Evolutionary conservation across 1,284 basidiomycete species (phyloP).

Genomic region (Trametes pubescens): DNA sequence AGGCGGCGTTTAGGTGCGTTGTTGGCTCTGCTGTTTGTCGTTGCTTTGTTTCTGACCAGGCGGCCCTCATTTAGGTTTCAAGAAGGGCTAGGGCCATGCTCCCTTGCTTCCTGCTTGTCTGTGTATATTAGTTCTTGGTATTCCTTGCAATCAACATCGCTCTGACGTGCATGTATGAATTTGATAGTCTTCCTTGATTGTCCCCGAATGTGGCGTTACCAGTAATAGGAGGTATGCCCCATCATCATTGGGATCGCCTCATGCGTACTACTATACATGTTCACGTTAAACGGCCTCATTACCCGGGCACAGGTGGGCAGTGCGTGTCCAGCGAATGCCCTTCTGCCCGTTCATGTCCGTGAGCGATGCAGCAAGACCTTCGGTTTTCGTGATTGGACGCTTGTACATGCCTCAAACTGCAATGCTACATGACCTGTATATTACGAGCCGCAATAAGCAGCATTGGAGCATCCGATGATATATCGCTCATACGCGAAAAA

Average conservation of each 20-base stretch:
- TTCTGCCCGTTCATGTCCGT: no score
- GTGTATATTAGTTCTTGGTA: background rate
- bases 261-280: no score
- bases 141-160: background rate
- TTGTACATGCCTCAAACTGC: background rate
- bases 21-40: background rate
- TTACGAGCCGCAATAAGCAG: background rate
- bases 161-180: no score
- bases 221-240: no score
- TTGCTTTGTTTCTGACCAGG: background rate
- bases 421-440: background rate
- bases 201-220: no score
- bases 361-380: background rate
- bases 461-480: background rate
- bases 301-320: no score
- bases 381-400: background rate
- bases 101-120: background rate
- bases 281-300: no score
- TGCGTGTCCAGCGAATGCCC: no score
- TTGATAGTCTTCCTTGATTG: no score
- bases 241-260: no score
- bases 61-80: slow-evolving; percentile 62
- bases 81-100: slow-evolving; percentile 71
- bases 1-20: slow-evolving; percentile 75
- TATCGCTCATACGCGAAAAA: background rate